Evolutionary conservation across 2,329 filamentous ascomycete species (phyloP).

Genomic region (Trichoderma hamatum): DNA sequence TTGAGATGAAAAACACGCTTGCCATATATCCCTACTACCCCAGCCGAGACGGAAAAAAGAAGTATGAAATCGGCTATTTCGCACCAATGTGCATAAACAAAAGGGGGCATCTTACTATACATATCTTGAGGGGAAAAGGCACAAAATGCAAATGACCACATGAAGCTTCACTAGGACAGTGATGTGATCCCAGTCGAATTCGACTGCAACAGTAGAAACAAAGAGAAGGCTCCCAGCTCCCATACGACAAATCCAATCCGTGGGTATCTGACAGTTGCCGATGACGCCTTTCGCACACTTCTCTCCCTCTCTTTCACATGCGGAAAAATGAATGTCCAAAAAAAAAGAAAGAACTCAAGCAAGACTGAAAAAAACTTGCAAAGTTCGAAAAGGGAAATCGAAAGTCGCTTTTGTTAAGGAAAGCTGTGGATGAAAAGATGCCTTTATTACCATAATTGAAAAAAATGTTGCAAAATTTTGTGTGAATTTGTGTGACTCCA

Average conservation of each 20-base stretch:
- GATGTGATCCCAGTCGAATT: neutral
- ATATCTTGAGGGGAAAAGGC: neutral
- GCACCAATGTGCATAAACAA: neutral
- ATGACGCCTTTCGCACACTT: neutral
- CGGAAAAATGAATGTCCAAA: neutral
- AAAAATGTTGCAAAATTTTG: neutral
- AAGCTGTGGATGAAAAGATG: slow-evolving; percentile 6
- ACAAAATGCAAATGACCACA: neutral
- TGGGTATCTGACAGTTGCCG: neutral
- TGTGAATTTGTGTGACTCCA: slow-evolving; percentile 6
- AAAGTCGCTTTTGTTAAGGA: neutral
- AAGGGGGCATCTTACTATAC: neutral
- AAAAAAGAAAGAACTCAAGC: neutral
- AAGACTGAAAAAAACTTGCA: slow-evolving; percentile 1
- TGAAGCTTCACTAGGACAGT: neutral
- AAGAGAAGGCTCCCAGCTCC: neutral
- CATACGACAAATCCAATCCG: slow-evolving; percentile 3
- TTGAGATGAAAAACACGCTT: neutral
- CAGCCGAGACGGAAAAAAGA: neutral
- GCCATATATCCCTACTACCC: neutral
- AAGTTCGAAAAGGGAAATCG: neutral
- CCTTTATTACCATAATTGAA: slow-evolving; percentile 26
- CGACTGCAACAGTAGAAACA: neutral
- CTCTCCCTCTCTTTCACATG: neutral
- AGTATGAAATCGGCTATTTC: neutral